Evolutionary conservation across 2,329 filamentous ascomycete genomes (phyloP), one percentile per base, ranked within the genome.

Genomic region (Fusarium graminum): DNA sequence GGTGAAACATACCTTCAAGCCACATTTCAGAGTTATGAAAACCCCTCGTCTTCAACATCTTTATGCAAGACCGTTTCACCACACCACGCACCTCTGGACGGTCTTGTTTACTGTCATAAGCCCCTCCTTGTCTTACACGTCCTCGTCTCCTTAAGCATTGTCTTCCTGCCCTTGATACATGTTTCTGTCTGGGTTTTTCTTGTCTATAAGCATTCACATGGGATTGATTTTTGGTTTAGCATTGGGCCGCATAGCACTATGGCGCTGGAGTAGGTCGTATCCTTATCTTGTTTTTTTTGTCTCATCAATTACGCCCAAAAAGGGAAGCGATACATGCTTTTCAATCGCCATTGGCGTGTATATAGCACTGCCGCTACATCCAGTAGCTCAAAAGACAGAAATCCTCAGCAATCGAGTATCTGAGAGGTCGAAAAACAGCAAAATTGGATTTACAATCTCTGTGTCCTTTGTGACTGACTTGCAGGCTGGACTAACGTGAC

Each of bases 211-310:
- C 70, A 72, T 69, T 46, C 56, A 63, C 72, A 65, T 59, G 65
- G 65, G 63, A 54, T 52, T 53, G 67, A 60, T 61, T 59, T 51
- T 59, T 44, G 54, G 44, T 38, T 61, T 63, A 59, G 65, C 62
- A 69, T 72, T 65, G 54, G 68, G 69, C 59, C 57, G 70, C 70
- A 72, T 72, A 69, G 70, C 70, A 71, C 56, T 64, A 46, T 14
- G 67, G 61, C 65, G 67, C 52, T 54, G 60, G 65, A 62, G 69
- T 65, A 65, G 52, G 56, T 52, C 58, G 54, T 62, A 36, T 65
- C 60, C 65, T 67, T 51, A 63, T 28, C 14, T 36, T 36, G 11
- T 36, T 65, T 58, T 64, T 39, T 65, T 60, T 60, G 57, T 60
- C 39, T 60, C 26, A 29, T 32, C 30, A 52, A 49, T 55, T 40